Evolutionary conservation across 2,329 filamentous ascomycete species (phyloP).

Genomic region (Cyanodermella asteris): DNA sequence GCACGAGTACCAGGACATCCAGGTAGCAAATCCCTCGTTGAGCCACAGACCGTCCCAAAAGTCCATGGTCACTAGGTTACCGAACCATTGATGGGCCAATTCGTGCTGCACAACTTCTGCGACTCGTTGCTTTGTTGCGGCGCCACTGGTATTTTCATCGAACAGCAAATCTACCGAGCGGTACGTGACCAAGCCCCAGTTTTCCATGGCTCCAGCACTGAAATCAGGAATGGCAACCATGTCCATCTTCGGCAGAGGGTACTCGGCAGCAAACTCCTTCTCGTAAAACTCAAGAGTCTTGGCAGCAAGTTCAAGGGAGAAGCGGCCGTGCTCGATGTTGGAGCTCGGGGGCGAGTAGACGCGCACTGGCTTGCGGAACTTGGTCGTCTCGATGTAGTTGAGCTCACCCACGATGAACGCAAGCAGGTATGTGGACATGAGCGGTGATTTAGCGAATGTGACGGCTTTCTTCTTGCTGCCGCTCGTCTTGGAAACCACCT

Average conservation of each 20-base stretch:
- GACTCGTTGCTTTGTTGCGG: conserved; percentile 74
- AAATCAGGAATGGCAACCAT: conserved; percentile 95
- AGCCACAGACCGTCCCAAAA: conserved; percentile 97
- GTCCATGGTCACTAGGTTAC: conserved; percentile 93
- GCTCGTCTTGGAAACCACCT: conserved; percentile 41
- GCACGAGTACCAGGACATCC: conserved; percentile 88
- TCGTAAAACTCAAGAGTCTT: conserved; percentile 87
- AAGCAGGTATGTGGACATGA: conserved; percentile 90
- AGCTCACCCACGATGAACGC: conserved; percentile 89
- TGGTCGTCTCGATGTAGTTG: conserved; percentile 78
- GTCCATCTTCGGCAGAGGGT: conserved; percentile 84
- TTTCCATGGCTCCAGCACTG: conserved; percentile 91
- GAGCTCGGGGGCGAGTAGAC: conserved; percentile 86
- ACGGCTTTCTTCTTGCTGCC: conserved; percentile 58
- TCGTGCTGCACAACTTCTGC: conserved; percentile 95
- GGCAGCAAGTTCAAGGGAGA: conserved; percentile 75
- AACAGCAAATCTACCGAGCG: conserved; percentile 76
- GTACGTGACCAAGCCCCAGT: conserved; percentile 93
- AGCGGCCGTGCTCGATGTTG: conserved; percentile 74
- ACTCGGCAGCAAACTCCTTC: conserved; percentile 72
- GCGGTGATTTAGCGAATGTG: conserved; percentile 74
- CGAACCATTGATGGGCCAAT: conserved; percentile 94
- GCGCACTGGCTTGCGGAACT: conserved; percentile 75
- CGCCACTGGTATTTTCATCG: conserved; percentile 78
- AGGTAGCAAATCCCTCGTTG: conserved; percentile 80